A percentile compares a stretch with the other conserved stretches of the same genome.
phyloP scores from a whole-genome alignment of 2,329 filamentous ascomycete genomes.

The Rosellinia necatrix region DNA sequence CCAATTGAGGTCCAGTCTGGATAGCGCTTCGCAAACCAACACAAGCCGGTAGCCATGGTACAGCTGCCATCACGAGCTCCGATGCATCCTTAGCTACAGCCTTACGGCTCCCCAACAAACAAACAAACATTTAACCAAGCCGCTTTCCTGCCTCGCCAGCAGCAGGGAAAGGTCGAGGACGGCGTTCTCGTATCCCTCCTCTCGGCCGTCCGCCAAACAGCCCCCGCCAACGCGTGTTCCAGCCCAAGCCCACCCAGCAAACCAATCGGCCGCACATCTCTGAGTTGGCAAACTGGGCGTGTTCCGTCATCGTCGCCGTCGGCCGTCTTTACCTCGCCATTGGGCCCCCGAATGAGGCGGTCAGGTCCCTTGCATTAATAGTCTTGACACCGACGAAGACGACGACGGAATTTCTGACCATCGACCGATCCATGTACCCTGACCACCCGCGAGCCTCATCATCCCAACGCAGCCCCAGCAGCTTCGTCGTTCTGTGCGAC shows the following conservation, averaged over 20 bases:
- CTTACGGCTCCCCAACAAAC: neutral
- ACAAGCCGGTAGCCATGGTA: too few species aligned
- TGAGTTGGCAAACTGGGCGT: conserved; percentile 29
- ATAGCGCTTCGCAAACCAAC: too few species aligned
- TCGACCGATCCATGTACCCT: neutral
- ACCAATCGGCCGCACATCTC: conserved; percentile 13
- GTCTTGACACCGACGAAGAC: neutral
- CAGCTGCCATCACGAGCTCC: conserved; percentile 18
- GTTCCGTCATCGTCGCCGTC: neutral
- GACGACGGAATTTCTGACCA: too few species aligned
- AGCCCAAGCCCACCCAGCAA: conserved; percentile 11
- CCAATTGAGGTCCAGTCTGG: too few species aligned
- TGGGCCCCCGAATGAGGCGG: conserved; percentile 13
- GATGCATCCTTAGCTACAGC: too few species aligned
- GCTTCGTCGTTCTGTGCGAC: too few species aligned
- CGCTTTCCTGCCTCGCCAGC: conserved; percentile 1
- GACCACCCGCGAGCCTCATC: neutral
- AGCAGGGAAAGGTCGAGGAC: neutral
- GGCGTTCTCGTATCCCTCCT: too few species aligned
- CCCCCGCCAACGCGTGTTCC: conserved; percentile 17
- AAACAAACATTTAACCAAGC: too few species aligned
- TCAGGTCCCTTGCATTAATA: conserved; percentile 8
- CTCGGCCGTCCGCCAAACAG: too few species aligned
- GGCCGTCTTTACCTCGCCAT: conserved; percentile 7
- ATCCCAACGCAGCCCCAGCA: too few species aligned